phyloP scores from a whole-genome alignment of 306 rosid species.

The Ormosia emarginata region DNA sequence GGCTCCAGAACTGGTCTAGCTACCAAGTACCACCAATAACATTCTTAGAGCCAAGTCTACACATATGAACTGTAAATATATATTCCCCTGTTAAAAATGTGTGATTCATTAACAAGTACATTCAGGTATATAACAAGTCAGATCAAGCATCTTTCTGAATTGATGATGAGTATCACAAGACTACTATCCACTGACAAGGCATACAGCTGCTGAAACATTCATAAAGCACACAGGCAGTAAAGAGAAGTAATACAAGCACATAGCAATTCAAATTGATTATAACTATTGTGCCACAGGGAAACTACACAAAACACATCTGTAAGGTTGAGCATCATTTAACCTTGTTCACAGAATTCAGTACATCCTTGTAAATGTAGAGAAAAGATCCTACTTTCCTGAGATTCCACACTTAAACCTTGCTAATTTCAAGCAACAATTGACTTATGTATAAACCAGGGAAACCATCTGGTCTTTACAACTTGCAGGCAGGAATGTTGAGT shows the following conservation, averaged over 20 bases:
- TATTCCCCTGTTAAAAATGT: neutral
- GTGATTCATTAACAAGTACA: neutral
- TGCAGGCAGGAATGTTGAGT: slow-evolving; percentile 21
- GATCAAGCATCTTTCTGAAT: neutral
- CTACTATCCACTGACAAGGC: neutral
- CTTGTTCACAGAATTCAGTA: slow-evolving; percentile 18
- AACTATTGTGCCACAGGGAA: slow-evolving; percentile 15
- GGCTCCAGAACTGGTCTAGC: neutral
- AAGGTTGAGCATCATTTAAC: slow-evolving; percentile 13
- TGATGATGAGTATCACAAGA: neutral
- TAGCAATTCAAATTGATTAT: slow-evolving; percentile 13
- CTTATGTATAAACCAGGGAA: slow-evolving; percentile 12
- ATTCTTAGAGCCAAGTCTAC: neutral
- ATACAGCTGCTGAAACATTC: slow-evolving; percentile 4
- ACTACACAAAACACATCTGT: slow-evolving; percentile 18
- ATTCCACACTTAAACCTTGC: neutral
- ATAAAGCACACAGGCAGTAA: neutral
- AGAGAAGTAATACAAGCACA: slow-evolving; percentile 1
- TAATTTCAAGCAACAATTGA: neutral
- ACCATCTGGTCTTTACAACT: neutral
- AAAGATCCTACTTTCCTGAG: neutral
- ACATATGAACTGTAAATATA: neutral
- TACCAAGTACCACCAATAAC: neutral
- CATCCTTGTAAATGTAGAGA: slow-evolving; percentile 8
- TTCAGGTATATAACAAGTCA: neutral